phyloP scores from a whole-genome alignment of 148 eudicot species.

The Limonium bicolor region DNA sequence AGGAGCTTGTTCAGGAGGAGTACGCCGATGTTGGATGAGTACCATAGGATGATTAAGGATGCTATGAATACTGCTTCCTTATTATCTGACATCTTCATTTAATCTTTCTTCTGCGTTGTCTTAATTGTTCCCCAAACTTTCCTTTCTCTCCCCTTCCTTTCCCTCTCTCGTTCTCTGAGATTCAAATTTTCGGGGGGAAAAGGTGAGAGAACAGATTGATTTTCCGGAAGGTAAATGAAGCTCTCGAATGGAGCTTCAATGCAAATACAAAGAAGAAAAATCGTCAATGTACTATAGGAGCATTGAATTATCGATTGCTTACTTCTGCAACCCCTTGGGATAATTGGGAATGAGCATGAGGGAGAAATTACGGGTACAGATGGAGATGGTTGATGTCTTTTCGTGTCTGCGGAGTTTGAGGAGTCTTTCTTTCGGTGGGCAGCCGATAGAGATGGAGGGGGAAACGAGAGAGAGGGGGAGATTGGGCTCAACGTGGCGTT shows the following conservation, averaged over 20 bases:
- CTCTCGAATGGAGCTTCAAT: conserved; percentile 15
- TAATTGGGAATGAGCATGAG: too few species aligned
- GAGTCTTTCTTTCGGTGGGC: conserved; percentile 1
- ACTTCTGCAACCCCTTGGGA: neutral
- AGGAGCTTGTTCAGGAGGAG: conserved; percentile 68
- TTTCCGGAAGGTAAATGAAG: neutral
- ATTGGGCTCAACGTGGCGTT: too few species aligned
- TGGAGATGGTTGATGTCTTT: neutral
- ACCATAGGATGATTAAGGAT: conserved; percentile 59
- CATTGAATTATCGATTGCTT: neutral
- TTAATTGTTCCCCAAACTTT: neutral
- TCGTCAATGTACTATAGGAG: neutral
- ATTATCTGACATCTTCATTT: conserved; percentile 10
- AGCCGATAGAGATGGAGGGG: too few species aligned
- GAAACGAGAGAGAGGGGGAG: too few species aligned
- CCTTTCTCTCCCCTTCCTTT: neutral
- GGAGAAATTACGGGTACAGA: too few species aligned
- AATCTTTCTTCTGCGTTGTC: neutral
- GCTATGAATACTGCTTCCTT: conserved; percentile 42
- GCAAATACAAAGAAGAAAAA: neutral
- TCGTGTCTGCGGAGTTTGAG: conserved; percentile 2
- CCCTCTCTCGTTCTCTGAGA: neutral
- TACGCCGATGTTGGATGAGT: conserved; percentile 89
- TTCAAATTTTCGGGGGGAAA: conserved; percentile 3
- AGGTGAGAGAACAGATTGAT: neutral